Evolutionary conservation across 495 filamentous ascomycete genomes (phyloP), one percentile per base, ranked within the genome.

Genomic region (Acidomyces sp.): DNA sequence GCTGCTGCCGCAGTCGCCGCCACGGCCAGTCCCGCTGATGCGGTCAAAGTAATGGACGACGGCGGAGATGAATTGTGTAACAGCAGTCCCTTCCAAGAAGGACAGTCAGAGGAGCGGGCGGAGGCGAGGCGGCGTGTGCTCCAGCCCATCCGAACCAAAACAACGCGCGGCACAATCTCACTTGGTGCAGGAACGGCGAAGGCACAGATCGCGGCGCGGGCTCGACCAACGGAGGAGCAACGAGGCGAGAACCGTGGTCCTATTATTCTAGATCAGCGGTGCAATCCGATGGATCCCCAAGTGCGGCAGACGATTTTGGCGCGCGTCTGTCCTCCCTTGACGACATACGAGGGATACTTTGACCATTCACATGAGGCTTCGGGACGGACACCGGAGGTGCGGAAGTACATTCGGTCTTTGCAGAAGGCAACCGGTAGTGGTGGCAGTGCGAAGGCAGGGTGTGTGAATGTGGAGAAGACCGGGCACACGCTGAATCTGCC

Each of bases 201-300:
- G 27, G 22, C 30, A 2, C 48, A 51, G 29, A 19, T 51, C 16
- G 48, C 42, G 10, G 48, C 43, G 16, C 41, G 39, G 24, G 22
- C 20, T 3, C 24, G 20, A 19, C 11, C 6, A 29, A 17, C 27
- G 10, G 13, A 10, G 10, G 21, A 12, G 6, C 25, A 18, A 9
- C 21, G 23, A 27, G 17, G 21, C 4, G 26, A 23, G 9, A 35
- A 53, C 29, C 73, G 71, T 39, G 75, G 75, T 0, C 78, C 77
- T 0, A 74, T 92, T 16, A 81, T 95, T 55, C 74, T 75, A 42
- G 90, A 95, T 30, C 46, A 59, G 5, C 81, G 83, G 54, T 93
- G 85, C 64, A 95, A 94, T 55, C 90, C 90, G 0, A 75, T 85
- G 18, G 80, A 92, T 54, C 76, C 77, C 13, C 64, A 60, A 2